Evolutionary conservation across 1,284 basidiomycete species (phyloP), one percentile per base, ranked within the genome.

Genomic region (Ganoderma lucidum): DNA sequence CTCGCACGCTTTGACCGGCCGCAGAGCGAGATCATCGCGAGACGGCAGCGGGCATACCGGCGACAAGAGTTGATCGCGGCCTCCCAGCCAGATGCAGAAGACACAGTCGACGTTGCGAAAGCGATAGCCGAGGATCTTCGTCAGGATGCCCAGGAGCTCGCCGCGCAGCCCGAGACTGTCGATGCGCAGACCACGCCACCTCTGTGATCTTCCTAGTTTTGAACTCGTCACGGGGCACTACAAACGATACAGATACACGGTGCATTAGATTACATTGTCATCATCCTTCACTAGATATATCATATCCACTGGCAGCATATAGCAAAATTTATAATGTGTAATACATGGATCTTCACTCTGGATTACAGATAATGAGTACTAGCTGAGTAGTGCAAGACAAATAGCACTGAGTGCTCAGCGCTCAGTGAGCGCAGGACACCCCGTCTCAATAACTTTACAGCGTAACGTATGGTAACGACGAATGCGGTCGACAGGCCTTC

Each of bases 1-100:
- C 75, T 91, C 60, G 78, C 78, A 0, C 82, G 80, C 41, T 79
- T 84, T 14, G 74, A 81, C 2, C 71, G 76, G 0, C 70, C 78
- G 5, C 76, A 78, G 55, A 74, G 62, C 0, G 74, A 80, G 14
- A 81, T 89, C 14, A 81, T 80, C 2, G 15, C 58, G 1, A 78
- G 78, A 23, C 78, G 72, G 17, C n/a, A 65, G 3, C 42, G 56
- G 17, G 72, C 72, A 15, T 73, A 71, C 63, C 59, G 86, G 76
- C 85, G 92, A 80, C 72, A 73, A 37, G 15, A 66, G 64, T 19
- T 41, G 5, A 66, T 71, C 86, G 86, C 55, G 10, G 1, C 17
- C 37, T 61, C 59, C 23, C 39, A 30, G 8, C 59, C 59, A 17
- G 39, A 61, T 15, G 14, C 59, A 15, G 59, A 61, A 42, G 14